A percentile compares a stretch with the other conserved stretches of the same genome.
Conservation (phyloP, 2,329 filamentous ascomycete species). For the Pseudogymnoascus sp. region DNA sequence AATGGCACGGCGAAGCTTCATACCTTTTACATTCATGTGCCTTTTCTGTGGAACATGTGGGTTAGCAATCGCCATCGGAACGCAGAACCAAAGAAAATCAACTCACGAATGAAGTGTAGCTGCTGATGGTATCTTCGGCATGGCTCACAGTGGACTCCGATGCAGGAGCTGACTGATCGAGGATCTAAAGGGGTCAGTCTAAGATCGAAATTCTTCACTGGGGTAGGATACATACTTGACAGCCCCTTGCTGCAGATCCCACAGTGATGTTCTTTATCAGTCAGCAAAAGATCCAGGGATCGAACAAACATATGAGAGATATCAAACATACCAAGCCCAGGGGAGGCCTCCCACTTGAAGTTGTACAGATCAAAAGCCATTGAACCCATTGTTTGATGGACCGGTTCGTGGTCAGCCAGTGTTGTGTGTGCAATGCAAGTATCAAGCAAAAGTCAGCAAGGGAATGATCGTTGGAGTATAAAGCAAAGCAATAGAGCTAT, state of each 20-base stretch:
- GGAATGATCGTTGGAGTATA: not conserved
- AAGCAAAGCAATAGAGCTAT: not conserved
- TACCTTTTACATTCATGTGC: constrained; percentile 25
- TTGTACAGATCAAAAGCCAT: constrained; percentile 11
- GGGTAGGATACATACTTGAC: constrained; percentile 12
- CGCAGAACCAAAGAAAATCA: not conserved
- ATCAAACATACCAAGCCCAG: constrained; percentile 22
- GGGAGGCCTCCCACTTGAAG: constrained; percentile 26
- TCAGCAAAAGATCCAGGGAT: constrained; percentile 11
- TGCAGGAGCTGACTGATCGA: constrained; percentile 23
- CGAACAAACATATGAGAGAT: not conserved
- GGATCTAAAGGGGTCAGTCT: constrained; percentile 18
- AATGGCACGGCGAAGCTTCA: not conserved
- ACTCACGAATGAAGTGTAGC: constrained; percentile 27
- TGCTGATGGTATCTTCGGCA: constrained; percentile 28
- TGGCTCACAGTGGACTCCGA: constrained; percentile 28
- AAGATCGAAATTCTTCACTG: not conserved
- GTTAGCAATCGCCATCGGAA: not conserved
- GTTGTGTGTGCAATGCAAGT: not conserved
- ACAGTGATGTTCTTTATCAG: constrained; percentile 25
- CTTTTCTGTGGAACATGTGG: constrained; percentile 18
- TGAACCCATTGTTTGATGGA: constrained; percentile 12
- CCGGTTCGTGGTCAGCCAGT: not conserved
- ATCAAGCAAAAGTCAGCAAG: not conserved
- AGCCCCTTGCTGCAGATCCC: constrained; percentile 19